phyloP scores from a whole-genome alignment of 75 land plant species.

The Picea sitchensis region DNA sequence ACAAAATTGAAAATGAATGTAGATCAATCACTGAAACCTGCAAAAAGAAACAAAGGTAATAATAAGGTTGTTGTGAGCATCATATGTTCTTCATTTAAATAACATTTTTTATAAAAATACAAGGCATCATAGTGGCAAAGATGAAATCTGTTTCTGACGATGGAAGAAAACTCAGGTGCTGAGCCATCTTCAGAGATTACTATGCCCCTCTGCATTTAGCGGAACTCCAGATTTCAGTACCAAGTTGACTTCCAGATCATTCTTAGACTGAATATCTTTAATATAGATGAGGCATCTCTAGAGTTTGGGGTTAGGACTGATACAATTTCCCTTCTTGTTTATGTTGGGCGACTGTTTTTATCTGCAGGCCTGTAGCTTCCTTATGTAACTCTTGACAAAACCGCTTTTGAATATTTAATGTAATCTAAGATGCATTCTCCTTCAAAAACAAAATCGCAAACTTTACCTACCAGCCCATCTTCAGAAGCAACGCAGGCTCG shows the following conservation, averaged over 20 bases:
- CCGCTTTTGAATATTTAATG: neutral
- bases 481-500: conserved; percentile 67
- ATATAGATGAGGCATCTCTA: neutral
- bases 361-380: too few relatives aligned
- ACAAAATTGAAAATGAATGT: conserved; percentile 27
- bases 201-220: neutral
- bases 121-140: neutral
- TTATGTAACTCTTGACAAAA: too few relatives aligned
- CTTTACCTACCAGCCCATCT: conserved; percentile 59
- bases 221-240: neutral
- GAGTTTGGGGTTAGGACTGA: neutral
- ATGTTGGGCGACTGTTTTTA: too few relatives aligned
- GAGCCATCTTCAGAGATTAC: neutral
- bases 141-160: neutral
- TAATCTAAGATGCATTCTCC: conserved; percentile 1
- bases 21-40: conserved; percentile 60
- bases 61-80: neutral
- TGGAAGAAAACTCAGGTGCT: neutral
- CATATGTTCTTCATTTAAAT: too few relatives aligned
- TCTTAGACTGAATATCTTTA: neutral
- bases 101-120: too few relatives aligned
- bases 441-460: neutral
- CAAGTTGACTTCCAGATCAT: neutral
- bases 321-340: neutral
- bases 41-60: conserved; percentile 2